Evolutionary conservation across 805 yeast genomes (phyloP).

Genomic region (Kuraishia ogatae): DNA sequence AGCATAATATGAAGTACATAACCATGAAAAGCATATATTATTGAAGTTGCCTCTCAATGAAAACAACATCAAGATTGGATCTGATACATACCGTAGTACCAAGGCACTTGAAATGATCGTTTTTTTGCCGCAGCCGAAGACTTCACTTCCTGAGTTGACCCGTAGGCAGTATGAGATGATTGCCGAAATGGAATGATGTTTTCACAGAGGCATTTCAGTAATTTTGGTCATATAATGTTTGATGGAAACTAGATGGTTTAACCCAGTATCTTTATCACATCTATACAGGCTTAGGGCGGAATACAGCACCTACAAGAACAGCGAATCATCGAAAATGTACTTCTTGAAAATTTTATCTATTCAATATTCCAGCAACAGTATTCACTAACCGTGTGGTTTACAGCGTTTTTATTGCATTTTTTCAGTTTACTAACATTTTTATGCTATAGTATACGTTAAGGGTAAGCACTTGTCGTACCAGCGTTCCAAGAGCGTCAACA

Average conservation of each 20-base stretch:
- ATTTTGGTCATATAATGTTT: background rate
- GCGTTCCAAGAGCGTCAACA: conserved; percentile 96
- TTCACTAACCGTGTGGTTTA: background rate
- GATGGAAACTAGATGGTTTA: background rate
- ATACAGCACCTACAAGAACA: no score
- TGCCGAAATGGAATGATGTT: background rate
- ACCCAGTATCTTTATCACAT: no score
- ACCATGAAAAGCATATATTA: no score
- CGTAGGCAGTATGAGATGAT: background rate
- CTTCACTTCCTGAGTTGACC: background rate
- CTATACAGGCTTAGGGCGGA: no score
- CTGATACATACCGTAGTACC: background rate
- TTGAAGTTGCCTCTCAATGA: no score
- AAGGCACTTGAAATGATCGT: background rate
- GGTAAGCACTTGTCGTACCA: conserved; percentile 99
- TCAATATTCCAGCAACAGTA: no score
- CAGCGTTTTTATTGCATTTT: background rate
- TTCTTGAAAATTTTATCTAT: no score
- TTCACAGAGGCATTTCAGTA: background rate
- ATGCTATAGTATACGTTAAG: conserved; percentile 84
- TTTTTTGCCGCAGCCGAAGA: background rate
- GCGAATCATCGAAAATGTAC: no score
- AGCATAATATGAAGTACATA: background rate
- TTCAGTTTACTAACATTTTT: conserved; percentile 16
- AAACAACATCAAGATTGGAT: background rate